Evolutionary conservation across 352 stramenopile genomes (phyloP).

Genomic region (Paralagenidium karlingii): DNA sequence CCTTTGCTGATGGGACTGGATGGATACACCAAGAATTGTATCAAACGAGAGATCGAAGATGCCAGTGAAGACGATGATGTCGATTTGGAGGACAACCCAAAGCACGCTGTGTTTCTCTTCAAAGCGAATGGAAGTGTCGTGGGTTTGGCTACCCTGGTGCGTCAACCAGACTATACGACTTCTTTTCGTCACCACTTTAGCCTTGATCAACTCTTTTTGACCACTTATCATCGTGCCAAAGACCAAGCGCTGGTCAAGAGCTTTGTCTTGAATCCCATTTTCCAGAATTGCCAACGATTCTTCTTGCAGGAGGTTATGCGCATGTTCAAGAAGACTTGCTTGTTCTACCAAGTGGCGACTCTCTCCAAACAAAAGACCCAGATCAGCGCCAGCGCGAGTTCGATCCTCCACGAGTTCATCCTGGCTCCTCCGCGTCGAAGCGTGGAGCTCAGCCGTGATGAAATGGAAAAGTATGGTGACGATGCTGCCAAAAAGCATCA

Average conservation of each 20-base stretch:
- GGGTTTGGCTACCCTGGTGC: slow-evolving; percentile 24
- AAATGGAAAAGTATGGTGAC: slow-evolving; percentile 32
- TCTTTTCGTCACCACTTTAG: slow-evolving; percentile 41
- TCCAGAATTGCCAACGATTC: slow-evolving; percentile 36
- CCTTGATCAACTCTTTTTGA: slow-evolving; percentile 45
- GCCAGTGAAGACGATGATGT: slow-evolving; percentile 43
- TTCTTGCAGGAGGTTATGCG: slow-evolving; percentile 76
- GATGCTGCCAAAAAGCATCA: slow-evolving; percentile 14
- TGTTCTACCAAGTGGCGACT: slow-evolving; percentile 26
- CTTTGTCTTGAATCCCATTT: slow-evolving; percentile 69
- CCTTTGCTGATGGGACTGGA: slow-evolving; percentile 12
- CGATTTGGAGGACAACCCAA: slow-evolving; percentile 52
- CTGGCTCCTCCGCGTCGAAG: slow-evolving; percentile 38
- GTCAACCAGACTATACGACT: slow-evolving; percentile 32
- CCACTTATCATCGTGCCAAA: slow-evolving; percentile 54
- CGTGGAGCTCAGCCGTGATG: slow-evolving; percentile 24
- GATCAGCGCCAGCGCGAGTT: background rate
- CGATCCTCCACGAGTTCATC: slow-evolving; percentile 34
- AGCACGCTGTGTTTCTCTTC: slow-evolving; percentile 40
- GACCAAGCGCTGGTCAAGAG: slow-evolving; percentile 46
- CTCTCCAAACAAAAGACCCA: background rate
- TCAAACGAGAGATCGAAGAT: slow-evolving; percentile 20
- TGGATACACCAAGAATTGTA: slow-evolving; percentile 10
- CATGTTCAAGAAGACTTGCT: slow-evolving; percentile 49
- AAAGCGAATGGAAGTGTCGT: slow-evolving; percentile 28